Evolutionary conservation across 2,329 filamentous ascomycete species (phyloP), one percentile per base, ranked within the genome.

Genomic region (Cordyceps pruinosa): DNA sequence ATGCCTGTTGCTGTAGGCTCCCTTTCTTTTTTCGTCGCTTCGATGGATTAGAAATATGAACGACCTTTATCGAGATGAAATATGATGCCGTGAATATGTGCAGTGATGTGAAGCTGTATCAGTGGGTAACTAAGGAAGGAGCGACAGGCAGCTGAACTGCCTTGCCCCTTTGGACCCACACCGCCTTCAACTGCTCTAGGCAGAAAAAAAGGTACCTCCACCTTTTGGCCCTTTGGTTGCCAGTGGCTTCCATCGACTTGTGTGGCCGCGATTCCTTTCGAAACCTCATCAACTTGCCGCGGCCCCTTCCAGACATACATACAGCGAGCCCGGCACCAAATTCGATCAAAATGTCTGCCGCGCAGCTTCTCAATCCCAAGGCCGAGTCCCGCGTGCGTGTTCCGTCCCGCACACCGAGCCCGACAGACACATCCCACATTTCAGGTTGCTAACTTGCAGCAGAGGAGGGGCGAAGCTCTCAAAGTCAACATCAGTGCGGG

Each of bases 321-420:
- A 23, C 28, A 21, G 49, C 49, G 44, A 58, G 51, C 57, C 44
- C 39, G 44, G 49, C 30, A 46, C 37, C 41, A 32, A 19, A 58
- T 47, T 26, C 34, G 30, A 51, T 32, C 65, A 72, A 61, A 53
- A 97, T 97, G 94, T 97, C 92, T 77, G 94, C 94, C 66, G 92
- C 94, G 70, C 93, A 97, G 79, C 86, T 99, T 69, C 87, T 99
- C 64, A 99, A 99, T 76, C 94, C 94, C 61, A 99, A 99, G 81
- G 94, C 94, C 69, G 94, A 99, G 80, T 97, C 92, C 68, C 87
- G 94, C 77, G 91, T 95, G 81, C 68, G 88, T 78, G 61, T 63
- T 59, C 5, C 21, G 17, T 62, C 48, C 39, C 30, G 51, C 4
- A 37, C 37, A 53, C 60, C 55, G 57, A 59, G 60, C 48, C 34